These are phyloP conservation scores for Hamamelis virginiana DNA, from an alignment of 164 flowering plant genomes.

Conservation along the genomic window DNA sequence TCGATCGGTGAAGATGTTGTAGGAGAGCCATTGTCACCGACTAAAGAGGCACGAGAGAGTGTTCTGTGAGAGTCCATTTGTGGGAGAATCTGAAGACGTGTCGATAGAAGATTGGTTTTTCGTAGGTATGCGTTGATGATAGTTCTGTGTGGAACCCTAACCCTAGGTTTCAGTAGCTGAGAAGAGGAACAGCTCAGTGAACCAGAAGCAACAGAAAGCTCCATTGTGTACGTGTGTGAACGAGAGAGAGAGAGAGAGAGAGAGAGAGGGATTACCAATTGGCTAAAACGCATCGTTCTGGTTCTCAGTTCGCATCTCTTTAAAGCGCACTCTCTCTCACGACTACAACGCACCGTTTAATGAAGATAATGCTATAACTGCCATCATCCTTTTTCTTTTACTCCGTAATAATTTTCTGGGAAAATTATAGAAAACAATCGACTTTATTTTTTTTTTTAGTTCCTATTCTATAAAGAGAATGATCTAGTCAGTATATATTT, in stretches of 20 bases:
- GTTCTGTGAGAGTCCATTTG: slow-evolving; percentile 13
- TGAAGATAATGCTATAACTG: no score
- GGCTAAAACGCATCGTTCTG: no score
- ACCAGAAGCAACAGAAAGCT: slow-evolving; percentile 21
- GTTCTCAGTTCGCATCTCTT: no score
- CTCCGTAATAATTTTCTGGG: no score
- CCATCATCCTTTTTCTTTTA: no score
- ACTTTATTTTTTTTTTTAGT: no score
- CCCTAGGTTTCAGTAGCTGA: slow-evolving; percentile 14
- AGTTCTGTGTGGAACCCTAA: slow-evolving; percentile 16
- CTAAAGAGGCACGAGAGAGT: slow-evolving; percentile 22
- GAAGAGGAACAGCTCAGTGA: slow-evolving; percentile 12
- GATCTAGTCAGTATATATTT: no score
- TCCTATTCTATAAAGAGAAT: no score
- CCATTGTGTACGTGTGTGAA: slow-evolving; percentile 15
- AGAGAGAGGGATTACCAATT: no score
- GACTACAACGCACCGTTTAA: no score
- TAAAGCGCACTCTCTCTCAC: no score
- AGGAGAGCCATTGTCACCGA: slow-evolving; percentile 30
- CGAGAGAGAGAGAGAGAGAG: not conserved
- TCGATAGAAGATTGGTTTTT: slow-evolving; percentile 2
- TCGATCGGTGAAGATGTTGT: slow-evolving; percentile 6
- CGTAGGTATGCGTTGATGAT: not conserved
- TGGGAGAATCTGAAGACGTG: not conserved
- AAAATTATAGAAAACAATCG: no score